These are phyloP conservation scores for Pyrrhoderma noxium DNA, from an alignment of 1,284 basidiomycete species.

Conservation along the genomic window DNA sequence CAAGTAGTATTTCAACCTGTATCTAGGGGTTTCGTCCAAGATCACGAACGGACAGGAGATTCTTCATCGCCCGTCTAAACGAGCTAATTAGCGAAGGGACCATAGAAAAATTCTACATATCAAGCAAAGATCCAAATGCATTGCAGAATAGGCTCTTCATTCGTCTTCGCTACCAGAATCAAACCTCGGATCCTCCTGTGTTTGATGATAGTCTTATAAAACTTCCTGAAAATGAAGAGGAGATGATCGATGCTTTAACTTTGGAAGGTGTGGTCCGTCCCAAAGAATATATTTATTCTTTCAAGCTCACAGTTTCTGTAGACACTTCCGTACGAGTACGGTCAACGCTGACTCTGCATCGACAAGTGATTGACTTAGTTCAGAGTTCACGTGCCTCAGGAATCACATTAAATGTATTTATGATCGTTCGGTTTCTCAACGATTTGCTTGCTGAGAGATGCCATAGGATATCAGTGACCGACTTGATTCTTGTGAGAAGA, in stretches of 20 bases:
- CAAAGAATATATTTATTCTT: not conserved
- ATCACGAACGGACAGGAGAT: constrained; percentile 64
- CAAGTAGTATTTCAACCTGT: constrained; percentile 3
- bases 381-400: constrained; percentile 58
- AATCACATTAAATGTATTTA: constrained; percentile 61
- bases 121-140: constrained; percentile 42
- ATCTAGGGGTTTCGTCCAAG: constrained; percentile 64
- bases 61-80: constrained; percentile 64
- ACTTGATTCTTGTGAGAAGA: constrained; percentile 65
- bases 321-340: constrained; percentile 32
- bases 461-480: constrained; percentile 57
- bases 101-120: constrained; percentile 65
- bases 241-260: constrained; percentile 21
- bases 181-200: constrained; percentile 24
- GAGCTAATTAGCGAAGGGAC: constrained; percentile 63
- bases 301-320: not conserved
- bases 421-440: constrained; percentile 7
- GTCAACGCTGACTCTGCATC: constrained; percentile 58
- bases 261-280: constrained; percentile 3
- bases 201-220: constrained; percentile 17
- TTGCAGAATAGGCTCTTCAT: constrained; percentile 44
- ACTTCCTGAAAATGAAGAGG: constrained; percentile 25
- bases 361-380: constrained; percentile 65
- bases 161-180: constrained; percentile 46
- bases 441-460: constrained; percentile 10